phyloP scores from a whole-genome alignment of 1,284 basidiomycete species.

The Rhodotorula sp. region DNA sequence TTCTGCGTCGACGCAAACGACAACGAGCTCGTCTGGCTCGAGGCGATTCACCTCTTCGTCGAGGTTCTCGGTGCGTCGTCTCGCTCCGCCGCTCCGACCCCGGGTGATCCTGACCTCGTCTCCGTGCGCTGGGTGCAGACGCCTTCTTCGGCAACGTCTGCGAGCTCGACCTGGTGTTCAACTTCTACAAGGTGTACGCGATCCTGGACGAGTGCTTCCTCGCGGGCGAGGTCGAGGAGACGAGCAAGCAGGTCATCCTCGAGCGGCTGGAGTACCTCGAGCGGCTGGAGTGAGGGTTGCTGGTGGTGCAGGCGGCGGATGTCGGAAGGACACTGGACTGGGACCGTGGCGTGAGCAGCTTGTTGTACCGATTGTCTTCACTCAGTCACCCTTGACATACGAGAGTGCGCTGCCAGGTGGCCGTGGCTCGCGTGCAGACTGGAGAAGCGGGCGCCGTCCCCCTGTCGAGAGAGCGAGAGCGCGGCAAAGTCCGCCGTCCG shows the following conservation, averaged over 20 bases:
- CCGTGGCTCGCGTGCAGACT: too few species aligned
- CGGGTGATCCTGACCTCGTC: background rate
- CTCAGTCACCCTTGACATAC: too few species aligned
- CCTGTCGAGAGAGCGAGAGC: too few species aligned
- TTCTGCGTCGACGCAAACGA: constrained; percentile 96
- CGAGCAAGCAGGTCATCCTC: constrained; percentile 90
- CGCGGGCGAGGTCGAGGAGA: constrained; percentile 98
- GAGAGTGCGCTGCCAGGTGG: too few species aligned
- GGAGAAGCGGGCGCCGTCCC: too few species aligned
- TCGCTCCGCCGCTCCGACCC: too few species aligned
- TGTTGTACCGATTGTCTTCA: too few species aligned
- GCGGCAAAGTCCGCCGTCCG: too few species aligned
- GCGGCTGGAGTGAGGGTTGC: constrained; percentile 66
- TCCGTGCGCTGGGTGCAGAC: constrained; percentile 53
- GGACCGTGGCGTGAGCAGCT: too few species aligned
- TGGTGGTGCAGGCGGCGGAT: too few species aligned
- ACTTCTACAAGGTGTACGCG: constrained; percentile 99
- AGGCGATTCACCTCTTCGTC: constrained; percentile 97
- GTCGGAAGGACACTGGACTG: too few species aligned
- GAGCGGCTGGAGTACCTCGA: constrained; percentile 84
- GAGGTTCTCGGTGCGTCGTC: constrained; percentile 80
- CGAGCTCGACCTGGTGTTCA: constrained; percentile 94
- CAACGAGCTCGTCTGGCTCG: constrained; percentile 94
- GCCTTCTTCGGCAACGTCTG: constrained; percentile 98
- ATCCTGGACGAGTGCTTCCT: constrained; percentile 97